A percentile compares a stretch with the other conserved stretches of the same genome.
Conservation (phyloP, 1,284 basidiomycete species). For the Coniferiporia weirii region DNA sequence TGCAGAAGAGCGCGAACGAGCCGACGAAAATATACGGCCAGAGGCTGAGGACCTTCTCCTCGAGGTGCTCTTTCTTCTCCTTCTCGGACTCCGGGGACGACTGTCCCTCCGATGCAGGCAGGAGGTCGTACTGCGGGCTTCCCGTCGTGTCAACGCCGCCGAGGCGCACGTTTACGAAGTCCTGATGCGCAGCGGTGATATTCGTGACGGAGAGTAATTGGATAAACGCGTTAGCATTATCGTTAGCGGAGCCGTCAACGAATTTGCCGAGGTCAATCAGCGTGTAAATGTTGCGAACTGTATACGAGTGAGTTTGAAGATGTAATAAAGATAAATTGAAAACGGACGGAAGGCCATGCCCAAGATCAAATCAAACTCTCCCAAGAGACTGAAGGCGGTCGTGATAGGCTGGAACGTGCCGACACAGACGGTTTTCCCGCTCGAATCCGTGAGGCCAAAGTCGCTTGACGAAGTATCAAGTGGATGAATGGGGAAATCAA, state of each 20-base stretch:
- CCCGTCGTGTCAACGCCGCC: constrained; percentile 43
- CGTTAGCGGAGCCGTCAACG: constrained; percentile 36
- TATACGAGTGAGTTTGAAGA: neutral
- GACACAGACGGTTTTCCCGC: constrained; percentile 59
- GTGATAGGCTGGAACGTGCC: constrained; percentile 81
- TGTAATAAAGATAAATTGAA: constrained; percentile 2
- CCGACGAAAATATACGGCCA: constrained; percentile 75
- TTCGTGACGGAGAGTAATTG: constrained; percentile 51
- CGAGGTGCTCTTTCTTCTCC: constrained; percentile 67
- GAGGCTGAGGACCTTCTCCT: constrained; percentile 62
- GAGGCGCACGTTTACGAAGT: constrained; percentile 51
- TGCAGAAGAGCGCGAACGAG: constrained; percentile 47
- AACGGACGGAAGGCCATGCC: constrained; percentile 74
- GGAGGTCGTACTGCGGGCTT: constrained; percentile 46
- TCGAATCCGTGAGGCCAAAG: constrained; percentile 46
- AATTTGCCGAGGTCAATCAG: constrained; percentile 56
- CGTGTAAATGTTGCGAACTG: constrained; percentile 66
- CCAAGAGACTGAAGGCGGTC: constrained; percentile 67
- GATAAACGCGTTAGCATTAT: constrained; percentile 43
- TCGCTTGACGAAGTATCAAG: constrained; percentile 67
- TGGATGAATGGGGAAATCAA: constrained; percentile 65
- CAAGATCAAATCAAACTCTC: constrained; percentile 71
- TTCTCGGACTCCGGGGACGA: constrained; percentile 57
- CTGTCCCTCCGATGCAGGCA: constrained; percentile 55
- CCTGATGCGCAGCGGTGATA: constrained; percentile 38